Evolutionary conservation across 208 protist species (phyloP).

Genomic region (Vickermania spadyakhi): DNA sequence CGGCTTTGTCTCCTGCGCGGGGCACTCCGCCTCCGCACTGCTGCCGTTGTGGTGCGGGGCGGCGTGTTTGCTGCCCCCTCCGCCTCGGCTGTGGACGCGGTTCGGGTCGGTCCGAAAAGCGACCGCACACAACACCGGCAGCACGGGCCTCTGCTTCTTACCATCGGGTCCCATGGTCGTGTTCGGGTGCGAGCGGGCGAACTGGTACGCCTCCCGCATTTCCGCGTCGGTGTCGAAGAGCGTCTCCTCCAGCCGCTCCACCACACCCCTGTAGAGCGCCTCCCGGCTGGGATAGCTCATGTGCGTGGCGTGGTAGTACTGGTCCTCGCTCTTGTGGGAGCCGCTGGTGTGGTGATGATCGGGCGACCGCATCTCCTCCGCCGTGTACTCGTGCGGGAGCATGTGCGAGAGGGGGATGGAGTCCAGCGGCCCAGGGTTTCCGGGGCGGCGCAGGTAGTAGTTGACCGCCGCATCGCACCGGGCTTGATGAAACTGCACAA

Average conservation of each 20-base stretch:
- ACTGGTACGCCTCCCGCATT: constrained; percentile 57
- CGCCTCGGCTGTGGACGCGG: constrained; percentile 9
- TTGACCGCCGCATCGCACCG: constrained; percentile 75
- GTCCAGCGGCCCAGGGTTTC: constrained; percentile 64
- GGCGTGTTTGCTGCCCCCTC: background rate
- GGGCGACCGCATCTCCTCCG: background rate
- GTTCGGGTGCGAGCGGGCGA: constrained; percentile 19
- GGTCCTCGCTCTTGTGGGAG: constrained; percentile 7
- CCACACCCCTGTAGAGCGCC: constrained; percentile 60
- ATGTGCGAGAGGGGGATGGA: constrained; percentile 34
- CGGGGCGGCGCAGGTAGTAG: constrained; percentile 75
- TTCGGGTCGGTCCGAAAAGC: constrained; percentile 53
- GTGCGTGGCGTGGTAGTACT: constrained; percentile 16
- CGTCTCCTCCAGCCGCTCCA: constrained; percentile 65
- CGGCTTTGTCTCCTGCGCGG: background rate
- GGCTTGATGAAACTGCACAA: constrained; percentile 72
- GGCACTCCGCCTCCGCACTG: background rate
- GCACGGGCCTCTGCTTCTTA: constrained; percentile 35
- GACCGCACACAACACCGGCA: constrained; percentile 76
- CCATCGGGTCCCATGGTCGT: constrained; percentile 21
- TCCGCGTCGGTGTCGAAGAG: constrained; percentile 81
- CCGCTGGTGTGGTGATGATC: background rate
- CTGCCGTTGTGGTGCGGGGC: background rate
- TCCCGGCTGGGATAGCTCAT: constrained; percentile 64
- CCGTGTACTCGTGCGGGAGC: constrained; percentile 2